These are phyloP conservation scores for Helicocarpus griseus DNA, from an alignment of 2,329 filamentous ascomycete genomes.

Conservation along the genomic window DNA sequence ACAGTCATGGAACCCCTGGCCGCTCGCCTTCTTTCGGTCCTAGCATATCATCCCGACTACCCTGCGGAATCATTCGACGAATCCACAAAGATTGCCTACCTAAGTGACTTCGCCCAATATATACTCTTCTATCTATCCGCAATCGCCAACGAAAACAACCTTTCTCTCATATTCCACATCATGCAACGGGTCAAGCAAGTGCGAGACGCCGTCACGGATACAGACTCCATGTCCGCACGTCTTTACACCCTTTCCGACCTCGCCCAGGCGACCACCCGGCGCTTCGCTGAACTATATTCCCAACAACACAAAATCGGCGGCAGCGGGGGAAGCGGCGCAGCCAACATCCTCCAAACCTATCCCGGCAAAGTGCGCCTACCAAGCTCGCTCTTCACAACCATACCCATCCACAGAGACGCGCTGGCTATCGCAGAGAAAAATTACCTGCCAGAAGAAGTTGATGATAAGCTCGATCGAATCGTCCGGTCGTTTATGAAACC, in stretches of 20 bases:
- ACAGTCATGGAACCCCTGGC: conserved; percentile 71
- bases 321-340: conserved; percentile 21
- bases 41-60: conserved; percentile 93
- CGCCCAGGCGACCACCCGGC: conserved; percentile 68
- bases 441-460: conserved; percentile 67
- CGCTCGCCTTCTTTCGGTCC: conserved; percentile 70
- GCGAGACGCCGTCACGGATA: conserved; percentile 60
- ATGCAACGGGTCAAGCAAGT: conserved; percentile 89
- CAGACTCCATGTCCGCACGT: conserved; percentile 35
- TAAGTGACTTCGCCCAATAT: conserved; percentile 78
- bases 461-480: conserved; percentile 65
- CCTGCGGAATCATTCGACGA: conserved; percentile 26
- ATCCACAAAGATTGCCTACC: conserved; percentile 43
- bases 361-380: conserved; percentile 74
- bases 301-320: conserved; percentile 49
- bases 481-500: conserved; percentile 61
- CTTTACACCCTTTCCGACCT: conserved; percentile 85
- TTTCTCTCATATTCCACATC: conserved; percentile 82
- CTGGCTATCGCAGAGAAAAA: conserved; percentile 80
- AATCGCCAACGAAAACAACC: conserved; percentile 75
- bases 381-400: conserved; percentile 62
- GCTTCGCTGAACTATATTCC: conserved; percentile 75
- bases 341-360: conserved; percentile 64
- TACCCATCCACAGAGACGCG: conserved; percentile 67
- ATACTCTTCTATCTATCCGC: conserved; percentile 79